Evolutionary conservation across 73 alveolate species (phyloP).

Genomic region (Tetrahymena borealis): DNA sequence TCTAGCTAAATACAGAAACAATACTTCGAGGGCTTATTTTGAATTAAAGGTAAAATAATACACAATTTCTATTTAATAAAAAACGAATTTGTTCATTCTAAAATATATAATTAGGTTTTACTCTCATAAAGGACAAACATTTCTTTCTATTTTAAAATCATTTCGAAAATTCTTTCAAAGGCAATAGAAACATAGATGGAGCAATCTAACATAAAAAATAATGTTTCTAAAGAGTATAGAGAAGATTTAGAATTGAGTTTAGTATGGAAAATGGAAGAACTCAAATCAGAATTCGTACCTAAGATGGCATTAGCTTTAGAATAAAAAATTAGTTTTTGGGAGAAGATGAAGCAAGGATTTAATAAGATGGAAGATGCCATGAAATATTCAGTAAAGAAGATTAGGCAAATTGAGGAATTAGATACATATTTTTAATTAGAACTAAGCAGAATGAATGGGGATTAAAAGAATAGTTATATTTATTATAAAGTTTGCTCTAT

Average conservation of each 20-base stretch:
- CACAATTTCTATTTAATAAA: background rate
- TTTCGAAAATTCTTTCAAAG: background rate
- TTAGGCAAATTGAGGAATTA: background rate
- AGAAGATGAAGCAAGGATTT: background rate
- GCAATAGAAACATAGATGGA: background rate
- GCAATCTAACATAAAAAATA: background rate
- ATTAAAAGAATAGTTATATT: background rate
- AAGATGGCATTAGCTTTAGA: background rate
- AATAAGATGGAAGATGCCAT: background rate
- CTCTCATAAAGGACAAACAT: background rate
- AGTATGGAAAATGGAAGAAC: background rate
- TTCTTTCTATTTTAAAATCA: background rate
- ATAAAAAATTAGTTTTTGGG: background rate
- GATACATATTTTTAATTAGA: background rate
- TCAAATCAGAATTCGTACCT: background rate
- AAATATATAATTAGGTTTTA: background rate
- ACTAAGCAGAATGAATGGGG: background rate
- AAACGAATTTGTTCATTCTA: background rate
- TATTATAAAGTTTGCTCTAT: background rate
- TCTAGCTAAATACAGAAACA: background rate
- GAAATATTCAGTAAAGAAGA: background rate
- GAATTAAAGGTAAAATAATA: background rate
- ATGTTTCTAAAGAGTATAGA: background rate
- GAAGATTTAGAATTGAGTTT: background rate
- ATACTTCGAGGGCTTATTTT: background rate